Evolutionary conservation across 345 rosid genomes (phyloP), one percentile per base, ranked within the genome.

Genomic region (Melaleuca quinquenervia): DNA sequence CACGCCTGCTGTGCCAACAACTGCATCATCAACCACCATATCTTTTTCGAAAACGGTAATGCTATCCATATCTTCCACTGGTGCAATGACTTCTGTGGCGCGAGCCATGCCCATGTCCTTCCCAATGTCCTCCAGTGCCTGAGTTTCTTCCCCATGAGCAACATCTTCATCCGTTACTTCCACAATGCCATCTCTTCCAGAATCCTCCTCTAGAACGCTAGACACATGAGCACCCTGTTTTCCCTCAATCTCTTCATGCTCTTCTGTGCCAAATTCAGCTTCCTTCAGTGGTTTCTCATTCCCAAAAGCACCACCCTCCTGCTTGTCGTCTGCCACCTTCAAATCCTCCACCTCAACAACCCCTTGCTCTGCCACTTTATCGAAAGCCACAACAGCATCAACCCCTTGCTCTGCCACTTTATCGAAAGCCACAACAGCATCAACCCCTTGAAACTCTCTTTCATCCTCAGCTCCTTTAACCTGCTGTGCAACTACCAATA

Each of bases 21-120:
- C 62, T 83, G 70, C 87, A 26, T 87, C 87, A 53, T 24, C 36
- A 87, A 84, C 29, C 74, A 56, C 84, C 49, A 84, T 85, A 50
- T 85, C 86, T 12, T 70, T 48, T 83, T 26, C 74, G 12, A 87
- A 82, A n/a, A 44, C 80, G 44, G 86, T 86, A 51, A 85, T 56
- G 20, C 74, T 41, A 82, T 27, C 64, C 29, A 85, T 83, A 29
- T 84, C 54, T 12, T n/a, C 78, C 78, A 48, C 55, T 6, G 80
- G 80, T 70, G 80, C 80, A 70, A 36, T 70, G 48, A 70, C 44
- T 36, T 70, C 26, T 48, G 20, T 21, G 26, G 80, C 26, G 18
- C 24, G 24, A 2, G 48, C 48, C 48, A 32, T 32, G 78, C 48
- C 78, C 78, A 9, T 70, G 26, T 78, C 51, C 90, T 70, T 36